Evolutionary conservation across 345 rosid species (phyloP).

Genomic region (Brassica juncea): DNA sequence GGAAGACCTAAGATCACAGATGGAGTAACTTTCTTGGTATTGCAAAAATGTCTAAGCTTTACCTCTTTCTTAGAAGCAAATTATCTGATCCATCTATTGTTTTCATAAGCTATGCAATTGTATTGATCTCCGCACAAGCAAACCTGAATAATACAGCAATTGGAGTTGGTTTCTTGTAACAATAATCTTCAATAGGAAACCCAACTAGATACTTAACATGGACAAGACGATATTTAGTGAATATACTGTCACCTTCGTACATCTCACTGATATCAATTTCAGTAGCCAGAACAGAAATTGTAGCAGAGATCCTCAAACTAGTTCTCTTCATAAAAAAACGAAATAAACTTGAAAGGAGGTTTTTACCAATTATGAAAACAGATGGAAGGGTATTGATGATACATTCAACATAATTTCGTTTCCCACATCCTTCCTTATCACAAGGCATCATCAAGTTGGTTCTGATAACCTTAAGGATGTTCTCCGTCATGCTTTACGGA

Average conservation of each 20-base stretch:
- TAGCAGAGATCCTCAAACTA: not conserved
- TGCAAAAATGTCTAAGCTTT: not conserved
- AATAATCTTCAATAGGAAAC: not conserved
- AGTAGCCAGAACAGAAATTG: conserved; percentile 10
- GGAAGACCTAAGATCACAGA: not conserved
- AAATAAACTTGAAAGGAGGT: not conserved
- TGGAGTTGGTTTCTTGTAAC: conserved; percentile 2
- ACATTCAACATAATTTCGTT: conserved; percentile 6
- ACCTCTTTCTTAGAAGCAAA: not conserved
- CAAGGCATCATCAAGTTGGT: not conserved
- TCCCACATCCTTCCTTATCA: conserved; percentile 20
- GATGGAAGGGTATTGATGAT: conserved; percentile 6
- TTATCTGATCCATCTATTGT: not conserved
- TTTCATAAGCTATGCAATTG: conserved; percentile 19
- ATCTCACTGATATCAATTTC: conserved; percentile 19
- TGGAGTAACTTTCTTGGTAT: not conserved
- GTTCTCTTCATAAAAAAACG: no score
- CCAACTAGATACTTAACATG: conserved; percentile 7
- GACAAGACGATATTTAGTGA: conserved; percentile 30
- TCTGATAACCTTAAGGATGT: not conserved
- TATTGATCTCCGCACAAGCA: conserved; percentile 8
- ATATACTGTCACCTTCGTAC: conserved; percentile 9
- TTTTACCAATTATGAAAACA: conserved; percentile 28
- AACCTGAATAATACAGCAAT: conserved; percentile 12
- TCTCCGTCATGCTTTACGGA: not conserved